A percentile compares a stretch with the other conserved stretches of the same genome.
Evolutionary conservation across 805 yeast genomes (phyloP).

Genomic region (Yamadazyma nakazawae): DNA sequence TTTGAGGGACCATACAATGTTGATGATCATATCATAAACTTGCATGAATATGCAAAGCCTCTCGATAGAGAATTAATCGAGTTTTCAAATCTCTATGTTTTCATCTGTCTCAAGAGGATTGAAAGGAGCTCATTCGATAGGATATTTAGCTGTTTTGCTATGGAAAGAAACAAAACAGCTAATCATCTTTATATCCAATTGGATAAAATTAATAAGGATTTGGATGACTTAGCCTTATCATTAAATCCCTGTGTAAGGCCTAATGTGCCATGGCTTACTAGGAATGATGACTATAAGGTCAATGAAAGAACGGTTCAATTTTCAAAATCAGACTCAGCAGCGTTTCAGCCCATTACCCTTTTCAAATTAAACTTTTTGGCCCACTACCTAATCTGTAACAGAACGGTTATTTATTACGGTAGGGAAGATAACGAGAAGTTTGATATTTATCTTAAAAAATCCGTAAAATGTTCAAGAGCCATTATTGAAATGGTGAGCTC

Average conservation of each 20-base stretch:
- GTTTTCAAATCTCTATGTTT: constrained; percentile 4
- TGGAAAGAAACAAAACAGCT: constrained; percentile 11
- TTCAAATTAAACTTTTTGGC: constrained; percentile 17
- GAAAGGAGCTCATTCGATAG: constrained; percentile 20
- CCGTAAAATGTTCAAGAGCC: constrained; percentile 28
- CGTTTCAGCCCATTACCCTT: background rate
- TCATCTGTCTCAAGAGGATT: constrained; percentile 26
- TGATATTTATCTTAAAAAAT: constrained; percentile 16
- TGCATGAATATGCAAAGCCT: constrained; percentile 16
- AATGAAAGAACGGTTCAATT: background rate
- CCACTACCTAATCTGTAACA: constrained; percentile 25
- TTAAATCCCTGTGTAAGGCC: constrained; percentile 23
- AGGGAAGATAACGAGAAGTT: constrained; percentile 15
- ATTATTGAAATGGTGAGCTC: constrained; percentile 19
- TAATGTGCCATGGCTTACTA: background rate
- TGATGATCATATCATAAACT: constrained; percentile 2
- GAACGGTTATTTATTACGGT: constrained; percentile 23
- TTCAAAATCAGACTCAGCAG: background rate
- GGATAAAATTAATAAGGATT: constrained; percentile 17
- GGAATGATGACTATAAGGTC: background rate
- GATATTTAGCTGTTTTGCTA: constrained; percentile 23
- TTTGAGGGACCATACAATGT: constrained; percentile 1
- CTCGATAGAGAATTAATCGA: constrained; percentile 25
- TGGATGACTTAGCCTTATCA: constrained; percentile 17
- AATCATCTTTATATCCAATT: constrained; percentile 9